Evolutionary conservation across 148 eudicot genomes (phyloP), one percentile per base, ranked within the genome.

Genomic region (Rheum nobile): DNA sequence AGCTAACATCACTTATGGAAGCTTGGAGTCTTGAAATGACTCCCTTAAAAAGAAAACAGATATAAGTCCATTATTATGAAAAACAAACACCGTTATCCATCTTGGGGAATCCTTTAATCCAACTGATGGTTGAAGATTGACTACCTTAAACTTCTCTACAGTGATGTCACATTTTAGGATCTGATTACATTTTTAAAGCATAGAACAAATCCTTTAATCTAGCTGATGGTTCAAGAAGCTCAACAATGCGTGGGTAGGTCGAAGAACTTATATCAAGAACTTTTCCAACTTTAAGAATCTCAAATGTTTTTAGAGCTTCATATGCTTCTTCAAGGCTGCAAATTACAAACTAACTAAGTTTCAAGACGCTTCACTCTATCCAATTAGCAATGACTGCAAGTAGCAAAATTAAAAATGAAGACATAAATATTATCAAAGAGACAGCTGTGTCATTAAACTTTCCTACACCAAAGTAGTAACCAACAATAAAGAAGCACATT

Each of bases 291-390:
- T 90, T 91, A 77, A 94, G 93, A 77, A 91, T 79, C 83, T 88
- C 87, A 47, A 83, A 91, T 14, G 93, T 86, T 83, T 83, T 83
- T 71, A 94, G 71, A 75, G 90, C 97, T 83, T 91, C 90, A 68
- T 86, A 91, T 44, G 93, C 80, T 71, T 88, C 96, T 76, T 89
- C 90, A 75, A 94, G 71, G 76, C 98, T 94, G 91, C 54, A 48
- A 63, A 26, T 26, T 26, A 9, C 35, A 28, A 26, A 63, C 14
- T 2, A 24, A 63, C 14, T 26, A 63, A 48, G 22, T 48, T 48
- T 17, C 54, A 48, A 19, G 54, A 48, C 54, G 7, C 54, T 17
- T 17, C 54, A 48, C 54, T 48, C 11, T 48, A 48, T 48, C 54
- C 54, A 48, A 48, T 17, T 48, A 48, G 21, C 6, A 48, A 19